These are phyloP conservation scores for Leptographium flavum DNA, from an alignment of 2,329 filamentous ascomycete genomes.

Conservation along the genomic window DNA sequence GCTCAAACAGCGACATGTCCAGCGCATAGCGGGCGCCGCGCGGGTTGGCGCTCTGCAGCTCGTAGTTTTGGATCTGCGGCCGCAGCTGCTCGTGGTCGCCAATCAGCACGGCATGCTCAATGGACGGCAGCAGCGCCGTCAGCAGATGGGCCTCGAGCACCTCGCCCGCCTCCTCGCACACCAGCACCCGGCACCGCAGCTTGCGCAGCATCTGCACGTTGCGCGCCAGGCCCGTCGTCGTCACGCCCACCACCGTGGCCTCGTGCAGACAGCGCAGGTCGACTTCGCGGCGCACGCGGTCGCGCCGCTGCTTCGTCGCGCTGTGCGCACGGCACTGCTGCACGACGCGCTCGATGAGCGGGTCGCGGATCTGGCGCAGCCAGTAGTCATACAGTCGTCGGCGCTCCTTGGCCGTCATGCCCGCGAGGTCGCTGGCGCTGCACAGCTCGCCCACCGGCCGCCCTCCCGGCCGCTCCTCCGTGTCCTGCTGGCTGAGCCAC, in stretches of 20 bases:
- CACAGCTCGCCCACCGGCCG: neutral
- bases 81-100: slow-evolving; percentile 50
- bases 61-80: slow-evolving; percentile 40
- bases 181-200: slow-evolving; percentile 38
- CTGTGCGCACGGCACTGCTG: neutral
- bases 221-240: slow-evolving; percentile 42
- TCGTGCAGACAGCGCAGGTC: slow-evolving; percentile 22
- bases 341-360: neutral
- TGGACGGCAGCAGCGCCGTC: slow-evolving; percentile 40
- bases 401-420: neutral
- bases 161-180: slow-evolving; percentile 57
- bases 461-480: no score
- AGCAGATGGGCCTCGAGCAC: slow-evolving; percentile 51
- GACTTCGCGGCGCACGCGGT: slow-evolving; percentile 16
- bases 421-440: neutral
- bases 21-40: slow-evolving; percentile 35
- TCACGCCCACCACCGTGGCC: slow-evolving; percentile 40
- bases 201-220: slow-evolving; percentile 33
- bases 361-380: neutral
- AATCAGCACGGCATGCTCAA: slow-evolving; percentile 49
- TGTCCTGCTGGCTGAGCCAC: slow-evolving; percentile 10
- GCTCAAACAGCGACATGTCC: slow-evolving; percentile 48
- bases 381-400: neutral
- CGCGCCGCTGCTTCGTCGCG: neutral
- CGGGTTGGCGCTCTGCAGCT: slow-evolving; percentile 34